Conservation (phyloP, 495 filamentous ascomycete genomes). For the Tuber melanosporum region DNA sequence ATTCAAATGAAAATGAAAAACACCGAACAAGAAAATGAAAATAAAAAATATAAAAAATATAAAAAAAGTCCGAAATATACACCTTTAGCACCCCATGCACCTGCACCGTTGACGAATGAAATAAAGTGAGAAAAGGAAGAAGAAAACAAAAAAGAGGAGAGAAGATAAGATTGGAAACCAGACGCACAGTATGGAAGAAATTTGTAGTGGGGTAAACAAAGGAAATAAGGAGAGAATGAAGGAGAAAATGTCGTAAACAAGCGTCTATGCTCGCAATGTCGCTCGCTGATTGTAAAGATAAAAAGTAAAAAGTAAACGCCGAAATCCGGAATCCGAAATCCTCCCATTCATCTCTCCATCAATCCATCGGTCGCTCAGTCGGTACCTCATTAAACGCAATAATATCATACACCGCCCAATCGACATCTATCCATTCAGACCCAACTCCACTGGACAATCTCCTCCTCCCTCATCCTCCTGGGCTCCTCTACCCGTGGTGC, state of each 20-base stretch:
- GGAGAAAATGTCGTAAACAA: not conserved
- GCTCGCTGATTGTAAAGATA: not conserved
- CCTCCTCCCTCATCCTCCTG: not conserved
- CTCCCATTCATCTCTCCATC: not conserved
- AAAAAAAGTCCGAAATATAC: not conserved
- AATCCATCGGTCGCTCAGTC: not conserved
- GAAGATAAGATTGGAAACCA: not conserved
- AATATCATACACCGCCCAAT: not conserved
- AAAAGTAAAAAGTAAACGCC: not conserved
- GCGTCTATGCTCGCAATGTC: not conserved
- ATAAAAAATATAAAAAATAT: not conserved
- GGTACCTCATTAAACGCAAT: not conserved
- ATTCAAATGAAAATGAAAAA: not conserved
- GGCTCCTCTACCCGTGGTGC: not conserved
- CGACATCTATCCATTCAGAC: not conserved
- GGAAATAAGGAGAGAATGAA: not conserved
- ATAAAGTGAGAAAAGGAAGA: not conserved
- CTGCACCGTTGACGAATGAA: not conserved
- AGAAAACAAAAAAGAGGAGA: not conserved
- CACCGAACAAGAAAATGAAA: not conserved
- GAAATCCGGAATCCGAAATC: constrained; percentile 1
- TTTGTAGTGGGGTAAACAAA: not conserved
- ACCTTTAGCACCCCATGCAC: not conserved
- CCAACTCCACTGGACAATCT: not conserved
- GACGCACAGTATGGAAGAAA: not conserved